A percentile compares a stretch with the other conserved stretches of the same genome.
Evolutionary conservation across 148 eudicot species (phyloP).

Genomic region (Camellia japonica): DNA sequence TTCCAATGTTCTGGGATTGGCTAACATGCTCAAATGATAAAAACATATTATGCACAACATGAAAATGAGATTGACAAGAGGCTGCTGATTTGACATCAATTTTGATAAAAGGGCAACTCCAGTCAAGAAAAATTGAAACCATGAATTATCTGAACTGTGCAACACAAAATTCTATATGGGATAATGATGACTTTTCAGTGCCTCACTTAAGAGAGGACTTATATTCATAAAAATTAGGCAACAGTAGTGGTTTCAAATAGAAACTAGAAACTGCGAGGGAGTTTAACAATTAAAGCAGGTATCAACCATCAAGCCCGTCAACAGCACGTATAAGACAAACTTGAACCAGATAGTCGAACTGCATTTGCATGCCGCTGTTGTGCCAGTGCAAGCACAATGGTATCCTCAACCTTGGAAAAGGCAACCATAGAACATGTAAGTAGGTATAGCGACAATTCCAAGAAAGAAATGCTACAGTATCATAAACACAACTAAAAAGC

Average conservation of each 20-base stretch:
- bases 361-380: slow-evolving; percentile 11
- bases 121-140: too few species aligned
- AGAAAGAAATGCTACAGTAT: background rate
- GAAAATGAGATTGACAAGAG: too few species aligned
- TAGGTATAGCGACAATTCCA: background rate
- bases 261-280: background rate
- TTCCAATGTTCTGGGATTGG: background rate
- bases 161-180: too few species aligned
- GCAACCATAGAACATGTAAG: background rate
- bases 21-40: too few species aligned
- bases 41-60: too few species aligned
- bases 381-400: slow-evolving; percentile 66
- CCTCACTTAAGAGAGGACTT: too few species aligned
- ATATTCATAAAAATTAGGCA: too few species aligned
- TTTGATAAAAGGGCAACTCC: too few species aligned
- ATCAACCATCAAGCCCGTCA: background rate
- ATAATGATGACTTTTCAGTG: background rate
- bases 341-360: too few species aligned
- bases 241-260: background rate
- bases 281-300: background rate
- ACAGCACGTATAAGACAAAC: too few species aligned
- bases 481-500: background rate
- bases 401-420: background rate
- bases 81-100: too few species aligned
- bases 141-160: too few species aligned